A percentile compares a stretch with the other conserved stretches of the same genome.
phyloP scores from a whole-genome alignment of 306 rosid genomes.

The Rubus parviflorus region DNA sequence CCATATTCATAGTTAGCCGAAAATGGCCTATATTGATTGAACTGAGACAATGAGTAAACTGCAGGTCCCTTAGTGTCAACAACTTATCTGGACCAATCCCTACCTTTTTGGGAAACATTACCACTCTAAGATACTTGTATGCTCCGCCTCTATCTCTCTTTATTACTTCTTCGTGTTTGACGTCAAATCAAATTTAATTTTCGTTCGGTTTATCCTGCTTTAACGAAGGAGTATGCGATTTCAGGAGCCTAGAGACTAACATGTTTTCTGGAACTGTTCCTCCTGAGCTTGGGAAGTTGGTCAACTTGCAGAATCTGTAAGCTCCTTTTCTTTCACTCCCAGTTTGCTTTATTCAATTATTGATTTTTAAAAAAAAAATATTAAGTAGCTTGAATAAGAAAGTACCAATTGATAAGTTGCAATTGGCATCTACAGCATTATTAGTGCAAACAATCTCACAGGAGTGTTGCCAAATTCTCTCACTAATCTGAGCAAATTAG shows the following conservation, averaged over 20 bases:
- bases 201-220: neutral
- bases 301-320: constrained; percentile 24
- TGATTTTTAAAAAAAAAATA: too few species aligned
- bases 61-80: constrained; percentile 18
- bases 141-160: neutral
- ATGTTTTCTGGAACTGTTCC: constrained; percentile 20
- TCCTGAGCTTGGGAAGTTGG: constrained; percentile 23
- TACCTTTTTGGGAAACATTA: constrained; percentile 24
- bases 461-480: constrained; percentile 28
- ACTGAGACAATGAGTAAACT: constrained; percentile 5
- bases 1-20: neutral
- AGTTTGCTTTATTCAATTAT: neutral
- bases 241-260: constrained; percentile 27
- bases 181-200: neutral
- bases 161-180: neutral
- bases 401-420: neutral
- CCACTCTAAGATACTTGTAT: constrained; percentile 24
- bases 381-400: too few species aligned
- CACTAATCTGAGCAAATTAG: constrained; percentile 22
- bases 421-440: constrained; percentile 15
- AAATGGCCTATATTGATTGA: neutral
- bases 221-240: neutral
- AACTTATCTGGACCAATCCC: constrained; percentile 33
- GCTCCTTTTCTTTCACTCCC: neutral
- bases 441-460: constrained; percentile 32